These are phyloP conservation scores for Rhodomyrtus tomentosa DNA, from an alignment of 345 rosid species.

Conservation along the genomic window DNA sequence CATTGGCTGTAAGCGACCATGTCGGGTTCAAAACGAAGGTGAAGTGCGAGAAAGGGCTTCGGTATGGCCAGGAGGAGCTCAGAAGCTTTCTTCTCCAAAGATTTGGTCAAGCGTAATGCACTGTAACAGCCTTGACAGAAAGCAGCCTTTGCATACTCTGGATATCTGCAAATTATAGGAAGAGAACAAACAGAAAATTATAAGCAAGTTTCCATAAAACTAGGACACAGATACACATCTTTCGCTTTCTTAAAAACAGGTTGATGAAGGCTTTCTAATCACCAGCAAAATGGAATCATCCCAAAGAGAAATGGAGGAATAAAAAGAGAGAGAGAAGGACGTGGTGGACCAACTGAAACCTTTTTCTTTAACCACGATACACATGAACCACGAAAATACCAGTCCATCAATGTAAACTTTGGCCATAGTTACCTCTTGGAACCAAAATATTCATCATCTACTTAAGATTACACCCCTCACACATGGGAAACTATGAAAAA, in stretches of 20 bases:
- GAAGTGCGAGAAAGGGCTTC: conserved; percentile 82
- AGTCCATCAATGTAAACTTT: background rate
- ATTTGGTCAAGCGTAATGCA: conserved; percentile 51
- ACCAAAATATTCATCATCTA: background rate
- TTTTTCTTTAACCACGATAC: background rate
- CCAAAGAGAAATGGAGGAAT: background rate
- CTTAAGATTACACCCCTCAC: background rate
- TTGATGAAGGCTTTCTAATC: background rate
- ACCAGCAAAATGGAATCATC: background rate
- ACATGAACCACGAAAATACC: background rate
- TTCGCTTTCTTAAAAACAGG: background rate
- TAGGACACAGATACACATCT: background rate
- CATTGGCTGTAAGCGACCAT: conserved; percentile 99
- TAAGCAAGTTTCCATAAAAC: background rate
- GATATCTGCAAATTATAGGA: conserved; percentile 39
- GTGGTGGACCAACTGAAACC: background rate
- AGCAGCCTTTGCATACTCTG: conserved; percentile 63
- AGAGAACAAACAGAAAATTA: background rate
- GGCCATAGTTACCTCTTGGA: background rate
- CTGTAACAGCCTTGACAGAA: conserved; percentile 83
- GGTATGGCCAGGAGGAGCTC: conserved; percentile 77
- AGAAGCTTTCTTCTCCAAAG: conserved; percentile 59
- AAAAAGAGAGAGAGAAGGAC: background rate
- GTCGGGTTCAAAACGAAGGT: conserved; percentile 94
- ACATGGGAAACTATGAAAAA: background rate